Conservation (phyloP, 495 filamentous ascomycete genomes). For the Letharia columbiana region DNA sequence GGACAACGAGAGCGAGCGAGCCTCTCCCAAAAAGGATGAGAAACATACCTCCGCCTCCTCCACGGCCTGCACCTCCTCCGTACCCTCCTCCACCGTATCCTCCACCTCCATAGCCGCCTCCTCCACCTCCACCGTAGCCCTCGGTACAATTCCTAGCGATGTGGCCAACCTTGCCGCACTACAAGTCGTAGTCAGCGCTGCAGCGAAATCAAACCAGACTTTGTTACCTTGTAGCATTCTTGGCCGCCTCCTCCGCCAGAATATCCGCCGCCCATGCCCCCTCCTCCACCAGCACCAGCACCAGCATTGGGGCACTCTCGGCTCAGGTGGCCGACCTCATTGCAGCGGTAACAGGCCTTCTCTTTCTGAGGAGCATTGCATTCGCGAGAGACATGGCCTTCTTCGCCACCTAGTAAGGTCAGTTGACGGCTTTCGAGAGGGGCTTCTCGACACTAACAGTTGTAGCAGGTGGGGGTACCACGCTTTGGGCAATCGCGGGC, state of each 20-base stretch:
- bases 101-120: slow-evolving; percentile 38
- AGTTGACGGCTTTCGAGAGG: not conserved
- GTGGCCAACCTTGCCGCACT: slow-evolving; percentile 88
- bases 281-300: slow-evolving; percentile 31
- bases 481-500: slow-evolving; percentile 93
- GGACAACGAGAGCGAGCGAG: not conserved
- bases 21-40: not conserved
- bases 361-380: slow-evolving; percentile 85
- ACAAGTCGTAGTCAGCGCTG: not conserved
- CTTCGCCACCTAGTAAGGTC: slow-evolving; percentile 41
- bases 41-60: slow-evolving; percentile 33
- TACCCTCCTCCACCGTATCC: slow-evolving; percentile 41
- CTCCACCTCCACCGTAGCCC: slow-evolving; percentile 60
- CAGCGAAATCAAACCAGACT: not conserved
- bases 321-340: slow-evolving; percentile 78
- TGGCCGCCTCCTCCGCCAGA: slow-evolving; percentile 40
- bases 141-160: slow-evolving; percentile 62
- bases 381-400: slow-evolving; percentile 93
- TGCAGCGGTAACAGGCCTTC: slow-evolving; percentile 94
- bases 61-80: slow-evolving; percentile 43
- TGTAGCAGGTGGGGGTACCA: slow-evolving; percentile 87
- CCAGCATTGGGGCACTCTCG: slow-evolving; percentile 73
- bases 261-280: slow-evolving; percentile 33
- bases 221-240: slow-evolving; percentile 77
- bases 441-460: slow-evolving; percentile 38